Evolutionary conservation across 2,329 filamentous ascomycete species (phyloP), one percentile per base, ranked within the genome.

Genomic region (Alternaria gaisen): DNA sequence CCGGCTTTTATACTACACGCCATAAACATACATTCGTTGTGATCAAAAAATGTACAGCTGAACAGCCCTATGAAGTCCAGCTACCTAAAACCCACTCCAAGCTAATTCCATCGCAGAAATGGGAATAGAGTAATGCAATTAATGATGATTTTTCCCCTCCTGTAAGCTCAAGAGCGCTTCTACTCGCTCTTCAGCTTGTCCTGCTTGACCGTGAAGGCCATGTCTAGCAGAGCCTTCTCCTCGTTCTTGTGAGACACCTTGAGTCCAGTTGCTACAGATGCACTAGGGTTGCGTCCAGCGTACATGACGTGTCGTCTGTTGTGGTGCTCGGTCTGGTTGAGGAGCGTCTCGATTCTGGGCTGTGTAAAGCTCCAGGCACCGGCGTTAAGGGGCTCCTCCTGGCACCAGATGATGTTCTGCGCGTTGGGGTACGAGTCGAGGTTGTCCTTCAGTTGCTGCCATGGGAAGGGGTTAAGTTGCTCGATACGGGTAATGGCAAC

Each of bases 381-480:
- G 9, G 95, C 95, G 79, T 99, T 99, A 61, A 99, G 88, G 32
- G 95, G 95, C 85, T 99, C 95, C 81, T 99, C 95, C 83, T 99
- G 95, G 71, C 88, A 90, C 94, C 94, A 99, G 66, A 99, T 93
- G 69, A 99, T 93, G 67, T 93, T 94, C 87, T 97, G 92, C 72
- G 94, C 94, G 81, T 99, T 99, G 78, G 94, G 93, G 85, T 99
- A 99, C 80, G 85, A 88, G 84, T 99, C 94, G 56, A 99, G 87
- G 84, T 98, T 98, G 81, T 98, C 94, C 85, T 91, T 92, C 56
- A 99, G 88, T 81, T 95, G 93, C 73, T 94, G 90, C 94, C 95
- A 99, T 53, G 95, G 95, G 92, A 99, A 99, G 75, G 95, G 95
- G 84, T 99, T 94, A 63, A 99, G 88, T 83, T 99, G 95, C 84